These are phyloP conservation scores for Wickerhamomyces sp. DNA, from an alignment of 1,139 yeast species.

Conservation along the genomic window DNA sequence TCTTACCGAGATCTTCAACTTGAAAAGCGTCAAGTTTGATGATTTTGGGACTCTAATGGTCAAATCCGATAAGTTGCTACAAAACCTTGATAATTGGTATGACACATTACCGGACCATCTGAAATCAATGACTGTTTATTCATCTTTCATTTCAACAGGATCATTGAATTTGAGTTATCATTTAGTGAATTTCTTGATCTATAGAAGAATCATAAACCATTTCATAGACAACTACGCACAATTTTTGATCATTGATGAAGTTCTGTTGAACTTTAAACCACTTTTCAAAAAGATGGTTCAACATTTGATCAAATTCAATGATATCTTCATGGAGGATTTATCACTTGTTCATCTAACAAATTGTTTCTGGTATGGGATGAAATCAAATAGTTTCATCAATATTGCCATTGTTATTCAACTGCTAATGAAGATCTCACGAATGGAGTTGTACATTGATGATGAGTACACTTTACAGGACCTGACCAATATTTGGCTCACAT, in stretches of 20 bases:
- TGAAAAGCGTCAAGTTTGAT: slow-evolving; percentile 22
- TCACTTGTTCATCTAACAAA: slow-evolving; percentile 16
- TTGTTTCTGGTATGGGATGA: slow-evolving; percentile 21
- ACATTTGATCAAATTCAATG: slow-evolving; percentile 10
- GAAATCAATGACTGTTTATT: not conserved
- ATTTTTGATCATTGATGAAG: slow-evolving; percentile 8
- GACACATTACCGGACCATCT: slow-evolving; percentile 9
- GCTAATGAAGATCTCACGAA: slow-evolving; percentile 12
- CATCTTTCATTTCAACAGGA: slow-evolving; percentile 17
- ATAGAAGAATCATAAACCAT: slow-evolving; percentile 21
- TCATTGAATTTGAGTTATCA: slow-evolving; percentile 23
- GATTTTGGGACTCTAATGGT: slow-evolving; percentile 14
- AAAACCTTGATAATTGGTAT: slow-evolving; percentile 21
- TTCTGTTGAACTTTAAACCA: slow-evolving; percentile 8
- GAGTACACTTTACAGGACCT: slow-evolving; percentile 7
- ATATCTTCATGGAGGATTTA: slow-evolving; percentile 14
- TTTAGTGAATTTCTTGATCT: slow-evolving; percentile 19
- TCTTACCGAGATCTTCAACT: slow-evolving; percentile 17
- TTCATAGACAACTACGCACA: slow-evolving; percentile 16
- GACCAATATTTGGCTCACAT: slow-evolving; percentile 2
- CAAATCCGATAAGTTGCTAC: slow-evolving; percentile 13
- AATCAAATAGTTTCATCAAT: slow-evolving; percentile 20
- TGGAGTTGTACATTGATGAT: slow-evolving; percentile 16
- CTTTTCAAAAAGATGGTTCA: slow-evolving; percentile 12
- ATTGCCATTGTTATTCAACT: slow-evolving; percentile 18